phyloP scores from a whole-genome alignment of 257 asterid genomes.

The Nicotiana attenuata region DNA sequence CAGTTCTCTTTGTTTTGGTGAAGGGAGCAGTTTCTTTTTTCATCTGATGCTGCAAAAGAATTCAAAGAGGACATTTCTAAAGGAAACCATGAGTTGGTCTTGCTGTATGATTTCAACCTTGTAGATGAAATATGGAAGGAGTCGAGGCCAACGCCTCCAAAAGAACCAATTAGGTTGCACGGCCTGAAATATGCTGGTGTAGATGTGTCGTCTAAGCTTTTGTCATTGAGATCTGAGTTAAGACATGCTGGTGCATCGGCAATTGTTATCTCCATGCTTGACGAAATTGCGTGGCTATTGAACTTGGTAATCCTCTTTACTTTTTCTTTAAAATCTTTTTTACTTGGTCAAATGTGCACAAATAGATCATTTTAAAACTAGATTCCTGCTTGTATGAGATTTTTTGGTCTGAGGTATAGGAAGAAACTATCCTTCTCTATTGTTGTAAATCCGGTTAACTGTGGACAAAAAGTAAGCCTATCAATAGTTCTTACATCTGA shows the following conservation, averaged over 20 bases:
- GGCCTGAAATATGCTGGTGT: slow-evolving; percentile 82
- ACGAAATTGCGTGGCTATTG: slow-evolving; percentile 97
- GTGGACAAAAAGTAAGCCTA: not conserved
- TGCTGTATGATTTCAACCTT: slow-evolving; percentile 69
- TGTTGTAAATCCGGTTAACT: not conserved
- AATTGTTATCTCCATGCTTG: slow-evolving; percentile 83
- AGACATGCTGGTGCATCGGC: slow-evolving; percentile 73
- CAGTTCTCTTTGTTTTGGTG: slow-evolving; percentile 49
- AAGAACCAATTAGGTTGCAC: slow-evolving; percentile 62
- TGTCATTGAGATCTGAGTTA: slow-evolving; percentile 74
- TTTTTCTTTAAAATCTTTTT: not conserved
- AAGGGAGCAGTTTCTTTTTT: slow-evolving; percentile 97
- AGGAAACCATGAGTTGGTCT: slow-evolving; percentile 78
- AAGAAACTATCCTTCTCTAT: not conserved
- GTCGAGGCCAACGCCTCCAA: slow-evolving; percentile 74
- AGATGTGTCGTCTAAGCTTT: slow-evolving; percentile 73
- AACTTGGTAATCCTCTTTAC: slow-evolving; percentile 62
- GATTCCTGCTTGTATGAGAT: not conserved
- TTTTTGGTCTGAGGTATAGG: not conserved
- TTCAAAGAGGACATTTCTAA: slow-evolving; percentile 68
- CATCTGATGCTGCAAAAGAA: slow-evolving; percentile 93
- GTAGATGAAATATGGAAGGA: slow-evolving; percentile 96
- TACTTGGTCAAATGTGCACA: not conserved
- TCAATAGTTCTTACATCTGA: not conserved
- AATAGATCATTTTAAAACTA: not conserved